Percentiles rank a stretch among this genome's conserved stretches.
phyloP scores from a whole-genome alignment of 2,329 filamentous ascomycete genomes.

The Ascochyta fabae region DNA sequence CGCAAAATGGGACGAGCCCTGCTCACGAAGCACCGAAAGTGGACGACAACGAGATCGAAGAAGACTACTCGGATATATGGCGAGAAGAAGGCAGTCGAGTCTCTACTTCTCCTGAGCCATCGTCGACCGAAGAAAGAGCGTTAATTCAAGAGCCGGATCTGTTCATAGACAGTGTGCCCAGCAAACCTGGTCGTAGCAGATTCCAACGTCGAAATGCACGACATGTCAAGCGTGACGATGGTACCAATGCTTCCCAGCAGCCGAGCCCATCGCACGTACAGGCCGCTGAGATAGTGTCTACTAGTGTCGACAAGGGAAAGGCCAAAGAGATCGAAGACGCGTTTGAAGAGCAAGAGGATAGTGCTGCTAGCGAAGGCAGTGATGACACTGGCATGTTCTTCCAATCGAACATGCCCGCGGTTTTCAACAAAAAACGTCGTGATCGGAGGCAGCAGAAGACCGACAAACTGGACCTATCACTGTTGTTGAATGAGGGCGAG shows the following conservation, averaged over 20 bases:
- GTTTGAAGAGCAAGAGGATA: conserved; percentile 20
- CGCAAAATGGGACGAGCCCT: not conserved
- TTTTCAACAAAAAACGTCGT: conserved; percentile 33
- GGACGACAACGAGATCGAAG: conserved; percentile 4
- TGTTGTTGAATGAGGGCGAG: conserved; percentile 40
- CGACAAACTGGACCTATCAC: conserved; percentile 41
- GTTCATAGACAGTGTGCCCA: conserved; percentile 38
- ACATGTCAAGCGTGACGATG: conserved; percentile 50
- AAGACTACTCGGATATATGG: conserved; percentile 53
- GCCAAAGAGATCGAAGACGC: conserved; percentile 19
- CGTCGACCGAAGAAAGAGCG: not conserved
- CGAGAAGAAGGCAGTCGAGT: conserved; percentile 55
- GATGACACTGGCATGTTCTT: conserved; percentile 50
- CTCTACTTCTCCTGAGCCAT: conserved; percentile 21
- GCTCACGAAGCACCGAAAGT: not conserved
- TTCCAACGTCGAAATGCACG: conserved; percentile 51
- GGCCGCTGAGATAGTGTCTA: conserved; percentile 2
- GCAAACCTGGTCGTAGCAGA: conserved; percentile 48
- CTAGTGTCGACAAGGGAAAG: conserved; percentile 24
- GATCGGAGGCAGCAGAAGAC: conserved; percentile 31
- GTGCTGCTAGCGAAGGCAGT: conserved; percentile 35
- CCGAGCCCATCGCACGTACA: conserved; percentile 6
- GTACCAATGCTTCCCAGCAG: conserved; percentile 36
- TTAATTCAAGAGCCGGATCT: conserved; percentile 31
- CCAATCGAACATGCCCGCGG: conserved; percentile 38